Evolutionary conservation across 352 stramenopile genomes (phyloP).

Genomic region (Pythium folliculosum): DNA sequence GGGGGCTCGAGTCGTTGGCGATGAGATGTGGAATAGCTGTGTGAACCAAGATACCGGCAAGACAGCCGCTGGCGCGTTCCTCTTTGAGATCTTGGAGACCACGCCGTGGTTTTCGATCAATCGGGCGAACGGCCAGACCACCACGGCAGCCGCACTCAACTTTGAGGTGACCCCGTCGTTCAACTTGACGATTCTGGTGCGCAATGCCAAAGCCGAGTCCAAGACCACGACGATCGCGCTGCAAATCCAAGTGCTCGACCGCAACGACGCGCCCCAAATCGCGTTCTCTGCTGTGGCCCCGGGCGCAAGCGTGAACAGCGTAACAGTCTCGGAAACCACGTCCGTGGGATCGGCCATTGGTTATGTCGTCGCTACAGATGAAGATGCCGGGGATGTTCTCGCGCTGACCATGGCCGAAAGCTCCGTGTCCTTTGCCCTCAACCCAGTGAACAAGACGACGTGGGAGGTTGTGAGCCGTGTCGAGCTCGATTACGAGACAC

Average conservation of each 20-base stretch:
- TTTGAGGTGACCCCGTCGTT: conserved; percentile 33
- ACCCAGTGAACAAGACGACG: conserved; percentile 27
- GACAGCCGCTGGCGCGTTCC: conserved; percentile 26
- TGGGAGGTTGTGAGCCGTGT: conserved; percentile 19
- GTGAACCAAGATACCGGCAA: conserved; percentile 45
- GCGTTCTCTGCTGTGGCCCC: conserved; percentile 15
- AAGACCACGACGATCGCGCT: conserved; percentile 29
- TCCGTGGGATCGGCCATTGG: conserved; percentile 19
- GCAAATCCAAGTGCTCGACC: conserved; percentile 35
- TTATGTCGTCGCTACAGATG: conserved; percentile 22
- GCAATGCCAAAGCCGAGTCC: conserved; percentile 30
- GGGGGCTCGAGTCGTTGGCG: conserved; percentile 30
- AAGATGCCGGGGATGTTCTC: conserved; percentile 28
- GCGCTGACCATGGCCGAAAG: conserved; percentile 13
- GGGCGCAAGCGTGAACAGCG: not conserved
- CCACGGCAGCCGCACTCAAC: conserved; percentile 23
- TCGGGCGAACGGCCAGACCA: conserved; percentile 29
- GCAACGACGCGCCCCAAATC: conserved; percentile 50
- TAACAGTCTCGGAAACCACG: conserved; percentile 16
- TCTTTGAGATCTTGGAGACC: conserved; percentile 42
- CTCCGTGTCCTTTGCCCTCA: conserved; percentile 17
- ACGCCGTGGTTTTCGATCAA: conserved; percentile 25
- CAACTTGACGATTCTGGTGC: conserved; percentile 34
- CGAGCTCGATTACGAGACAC: conserved; percentile 30
- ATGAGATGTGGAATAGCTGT: conserved; percentile 43